Evolutionary conservation across 306 rosid genomes (phyloP).

Genomic region (Luffa aegyptiaca): DNA sequence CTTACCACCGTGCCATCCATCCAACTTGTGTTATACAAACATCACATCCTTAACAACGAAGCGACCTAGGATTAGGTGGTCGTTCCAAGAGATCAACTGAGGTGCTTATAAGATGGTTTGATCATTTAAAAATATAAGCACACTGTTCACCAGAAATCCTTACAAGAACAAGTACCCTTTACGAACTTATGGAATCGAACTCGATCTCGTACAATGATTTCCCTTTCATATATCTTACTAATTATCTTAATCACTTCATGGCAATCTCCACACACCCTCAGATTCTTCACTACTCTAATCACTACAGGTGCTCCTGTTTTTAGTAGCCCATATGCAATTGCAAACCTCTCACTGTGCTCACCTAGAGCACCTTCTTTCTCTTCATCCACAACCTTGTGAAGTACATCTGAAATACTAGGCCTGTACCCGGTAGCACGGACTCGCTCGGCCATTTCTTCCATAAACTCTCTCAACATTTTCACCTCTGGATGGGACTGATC

Average conservation of each 20-base stretch:
- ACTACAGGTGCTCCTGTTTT: constrained; percentile 1
- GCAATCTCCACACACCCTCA: constrained; percentile 1
- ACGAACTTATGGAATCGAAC: constrained; percentile 1
- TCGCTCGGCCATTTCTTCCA: constrained; percentile 1
- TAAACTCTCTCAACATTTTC: not conserved
- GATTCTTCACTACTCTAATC: constrained; percentile 1
- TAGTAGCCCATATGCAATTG: constrained; percentile 6
- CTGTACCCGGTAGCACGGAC: constrained; percentile 1
- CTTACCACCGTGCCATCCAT: too few relatives aligned
- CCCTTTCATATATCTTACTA: not conserved
- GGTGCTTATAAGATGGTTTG: too few relatives aligned
- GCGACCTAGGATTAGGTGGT: too few relatives aligned
- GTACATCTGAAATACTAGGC: constrained; percentile 12
- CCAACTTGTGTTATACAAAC: too few relatives aligned
- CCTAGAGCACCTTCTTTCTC: constrained; percentile 10
- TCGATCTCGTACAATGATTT: constrained; percentile 1
- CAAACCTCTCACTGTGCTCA: constrained; percentile 18
- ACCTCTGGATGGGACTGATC: constrained; percentile 18
- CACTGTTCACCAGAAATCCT: not conserved
- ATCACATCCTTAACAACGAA: too few relatives aligned
- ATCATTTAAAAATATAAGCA: not conserved
- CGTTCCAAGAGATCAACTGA: too few relatives aligned
- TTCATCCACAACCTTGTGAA: constrained; percentile 11
- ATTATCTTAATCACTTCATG: not conserved
- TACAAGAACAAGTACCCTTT: not conserved